Percentiles rank a stretch among this genome's conserved stretches.
These are phyloP conservation scores for Cupressus sempervirens DNA, from an alignment of 75 land plant genomes.

Conservation along the genomic window DNA sequence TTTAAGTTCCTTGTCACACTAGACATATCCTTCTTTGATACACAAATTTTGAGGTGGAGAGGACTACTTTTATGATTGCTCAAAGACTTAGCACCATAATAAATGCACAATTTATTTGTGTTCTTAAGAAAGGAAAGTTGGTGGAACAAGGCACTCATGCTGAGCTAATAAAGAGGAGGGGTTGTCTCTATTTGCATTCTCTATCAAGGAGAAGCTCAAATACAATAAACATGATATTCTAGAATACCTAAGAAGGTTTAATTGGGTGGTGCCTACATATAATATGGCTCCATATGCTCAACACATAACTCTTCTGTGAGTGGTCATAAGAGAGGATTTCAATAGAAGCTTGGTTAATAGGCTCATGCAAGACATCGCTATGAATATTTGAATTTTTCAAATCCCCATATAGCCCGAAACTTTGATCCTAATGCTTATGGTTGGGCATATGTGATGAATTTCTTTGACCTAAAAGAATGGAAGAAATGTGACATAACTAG, in stretches of 20 bases:
- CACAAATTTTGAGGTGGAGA: too few species aligned
- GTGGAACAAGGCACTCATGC: constrained; percentile 12
- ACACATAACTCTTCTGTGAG: constrained; percentile 35
- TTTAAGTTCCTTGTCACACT: too few species aligned
- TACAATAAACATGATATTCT: constrained; percentile 37
- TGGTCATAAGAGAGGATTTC: constrained; percentile 53
- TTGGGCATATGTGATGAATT: too few species aligned
- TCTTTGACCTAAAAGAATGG: too few species aligned
- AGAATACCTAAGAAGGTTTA: constrained; percentile 32
- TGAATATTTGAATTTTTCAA: too few species aligned
- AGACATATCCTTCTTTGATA: too few species aligned
- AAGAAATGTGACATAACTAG: too few species aligned
- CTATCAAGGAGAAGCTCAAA: constrained; percentile 27
- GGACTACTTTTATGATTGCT: constrained; percentile 47
- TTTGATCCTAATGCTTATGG: too few species aligned
- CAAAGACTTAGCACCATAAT: constrained; percentile 43
- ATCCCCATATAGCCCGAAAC: too few species aligned
- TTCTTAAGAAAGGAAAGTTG: constrained; percentile 36
- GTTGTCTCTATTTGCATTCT: constrained; percentile 47
- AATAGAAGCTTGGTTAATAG: constrained; percentile 34
- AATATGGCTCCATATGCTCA: constrained; percentile 52
- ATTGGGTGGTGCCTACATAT: constrained; percentile 58
- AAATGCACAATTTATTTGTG: constrained; percentile 37
- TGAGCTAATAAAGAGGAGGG: constrained; percentile 43
- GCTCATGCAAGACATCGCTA: constrained; percentile 27